Percentiles rank a stretch among this genome's conserved stretches.
Evolutionary conservation across 129 eudicot genomes (phyloP).

Genomic region (Scalesia atractyloides): DNA sequence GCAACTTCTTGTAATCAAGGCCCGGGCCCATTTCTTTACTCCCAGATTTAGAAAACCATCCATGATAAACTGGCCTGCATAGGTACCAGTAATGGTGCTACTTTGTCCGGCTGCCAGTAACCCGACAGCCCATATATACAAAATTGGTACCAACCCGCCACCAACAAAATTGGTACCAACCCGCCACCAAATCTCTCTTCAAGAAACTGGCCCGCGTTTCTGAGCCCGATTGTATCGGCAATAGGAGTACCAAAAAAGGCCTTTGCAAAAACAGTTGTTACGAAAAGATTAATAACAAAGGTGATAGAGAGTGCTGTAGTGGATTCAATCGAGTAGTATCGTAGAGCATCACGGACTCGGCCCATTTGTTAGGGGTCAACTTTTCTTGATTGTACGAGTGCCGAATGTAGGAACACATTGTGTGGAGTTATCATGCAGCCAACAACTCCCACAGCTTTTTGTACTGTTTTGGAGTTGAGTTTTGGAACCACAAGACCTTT

Average conservation of each 20-base stretch:
- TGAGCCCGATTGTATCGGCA: constrained; percentile 78
- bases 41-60: constrained; percentile 84
- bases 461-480: constrained; percentile 78
- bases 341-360: constrained; percentile 79
- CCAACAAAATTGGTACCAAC: constrained; percentile 75
- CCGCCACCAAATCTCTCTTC: constrained; percentile 89
- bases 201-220: constrained; percentile 81
- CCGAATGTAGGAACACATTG: constrained; percentile 92
- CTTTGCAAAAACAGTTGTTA: constrained; percentile 91
- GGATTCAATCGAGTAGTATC: constrained; percentile 89
- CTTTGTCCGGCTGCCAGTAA: constrained; percentile 97
- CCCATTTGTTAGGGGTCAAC: constrained; percentile 69
- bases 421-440: constrained; percentile 98
- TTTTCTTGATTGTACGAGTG: constrained; percentile 91
- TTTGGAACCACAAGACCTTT: constrained; percentile 83
- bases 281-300: constrained; percentile 75
- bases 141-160: constrained; percentile 80
- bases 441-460: constrained; percentile 91
- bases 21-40: constrained; percentile 84
- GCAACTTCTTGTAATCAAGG: constrained; percentile 86
- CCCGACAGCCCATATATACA: constrained; percentile 95
- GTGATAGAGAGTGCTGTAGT: constrained; percentile 65
- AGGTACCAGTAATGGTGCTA: constrained; percentile 92
- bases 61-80: constrained; percentile 97
- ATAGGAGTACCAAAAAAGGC: constrained; percentile 80